Evolutionary conservation across 371 early-diverging fungal genomes (phyloP).

Genomic region (Zychaea mexicana): DNA sequence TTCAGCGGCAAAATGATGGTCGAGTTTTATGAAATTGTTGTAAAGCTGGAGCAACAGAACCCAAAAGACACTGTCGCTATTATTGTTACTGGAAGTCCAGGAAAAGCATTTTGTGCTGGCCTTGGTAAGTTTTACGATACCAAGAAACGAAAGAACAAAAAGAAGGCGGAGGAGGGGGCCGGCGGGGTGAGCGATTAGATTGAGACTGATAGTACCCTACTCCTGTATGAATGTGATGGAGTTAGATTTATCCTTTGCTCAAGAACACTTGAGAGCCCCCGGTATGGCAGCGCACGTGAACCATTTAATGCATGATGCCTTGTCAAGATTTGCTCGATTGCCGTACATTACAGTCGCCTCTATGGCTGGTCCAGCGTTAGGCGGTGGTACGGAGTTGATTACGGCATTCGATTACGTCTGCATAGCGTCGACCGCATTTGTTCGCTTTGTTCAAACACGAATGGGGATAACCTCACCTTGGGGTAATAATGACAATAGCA

Average conservation of each 20-base stretch:
- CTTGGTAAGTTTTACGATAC: constrained; percentile 55
- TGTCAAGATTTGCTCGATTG: constrained; percentile 57
- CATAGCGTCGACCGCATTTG: constrained; percentile 30
- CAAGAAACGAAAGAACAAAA: not conserved
- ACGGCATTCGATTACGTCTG: constrained; percentile 69
- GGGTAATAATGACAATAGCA: constrained; percentile 27
- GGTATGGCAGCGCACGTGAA: constrained; percentile 46
- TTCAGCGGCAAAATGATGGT: constrained; percentile 77
- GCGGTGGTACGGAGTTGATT: constrained; percentile 76
- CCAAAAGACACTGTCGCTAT: constrained; percentile 36
- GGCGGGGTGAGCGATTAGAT: no score
- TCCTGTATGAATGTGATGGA: not conserved
- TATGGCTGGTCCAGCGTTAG: constrained; percentile 67
- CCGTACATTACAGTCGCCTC: constrained; percentile 67
- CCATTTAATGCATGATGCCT: constrained; percentile 61
- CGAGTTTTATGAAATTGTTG: constrained; percentile 59
- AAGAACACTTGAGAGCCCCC: constrained; percentile 36
- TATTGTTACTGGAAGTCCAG: constrained; percentile 54
- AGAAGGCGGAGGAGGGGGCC: no score
- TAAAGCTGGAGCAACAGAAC: constrained; percentile 35
- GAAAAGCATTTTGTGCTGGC: constrained; percentile 66
- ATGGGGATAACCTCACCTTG: constrained; percentile 72
- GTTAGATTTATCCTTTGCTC: constrained; percentile 60
- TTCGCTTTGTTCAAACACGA: constrained; percentile 67
- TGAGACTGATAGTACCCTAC: not conserved